A percentile compares a stretch with the other conserved stretches of the same genome.
phyloP scores from a whole-genome alignment of 306 rosid species.

The Hylodesmum podocarpum region DNA sequence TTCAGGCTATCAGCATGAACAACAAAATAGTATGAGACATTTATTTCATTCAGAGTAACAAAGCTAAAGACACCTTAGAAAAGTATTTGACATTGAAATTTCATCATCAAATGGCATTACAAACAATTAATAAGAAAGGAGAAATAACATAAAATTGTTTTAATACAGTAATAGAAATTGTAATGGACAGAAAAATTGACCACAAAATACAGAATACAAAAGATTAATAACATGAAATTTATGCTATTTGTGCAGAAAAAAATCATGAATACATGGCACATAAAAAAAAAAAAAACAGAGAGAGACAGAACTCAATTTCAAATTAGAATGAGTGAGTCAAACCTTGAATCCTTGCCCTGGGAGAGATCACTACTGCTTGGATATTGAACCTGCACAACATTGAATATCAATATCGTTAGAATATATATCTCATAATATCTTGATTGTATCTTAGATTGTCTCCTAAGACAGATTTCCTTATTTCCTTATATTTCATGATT shows the following conservation, averaged over 20 bases:
- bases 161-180: neutral
- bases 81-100: neutral
- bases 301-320: neutral
- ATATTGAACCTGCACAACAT: constrained; percentile 72
- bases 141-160: neutral
- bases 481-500: constrained; percentile 14
- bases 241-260: constrained; percentile 18
- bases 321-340: constrained; percentile 23
- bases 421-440: constrained; percentile 2
- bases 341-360: constrained; percentile 58
- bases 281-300: no score
- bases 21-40: constrained; percentile 30
- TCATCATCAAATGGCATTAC: neutral
- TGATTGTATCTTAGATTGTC: neutral
- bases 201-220: constrained; percentile 11
- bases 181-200: constrained; percentile 11
- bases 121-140: neutral
- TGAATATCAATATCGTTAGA: constrained; percentile 11
- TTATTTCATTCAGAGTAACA: constrained; percentile 27
- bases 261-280: constrained; percentile 8
- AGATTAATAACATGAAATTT: neutral
- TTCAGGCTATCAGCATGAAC: constrained; percentile 55
- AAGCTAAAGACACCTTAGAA: constrained; percentile 7
- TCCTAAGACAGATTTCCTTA: neutral
- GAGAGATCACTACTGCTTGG: constrained; percentile 73